Evolutionary conservation across 148 eudicot genomes (phyloP).

Genomic region (Rhododendron simsii): DNA sequence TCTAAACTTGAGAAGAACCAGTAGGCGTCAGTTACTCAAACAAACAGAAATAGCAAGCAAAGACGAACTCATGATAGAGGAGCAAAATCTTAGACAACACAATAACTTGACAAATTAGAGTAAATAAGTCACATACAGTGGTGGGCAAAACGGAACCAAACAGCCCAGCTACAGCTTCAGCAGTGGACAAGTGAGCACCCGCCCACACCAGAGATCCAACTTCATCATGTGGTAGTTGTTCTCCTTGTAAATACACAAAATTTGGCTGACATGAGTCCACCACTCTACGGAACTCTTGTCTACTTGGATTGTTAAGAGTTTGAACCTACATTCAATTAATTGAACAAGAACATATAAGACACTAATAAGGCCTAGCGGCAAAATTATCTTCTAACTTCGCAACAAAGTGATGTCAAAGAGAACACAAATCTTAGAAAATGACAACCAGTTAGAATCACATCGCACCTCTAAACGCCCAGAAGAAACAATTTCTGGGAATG

Average conservation of each 20-base stretch:
- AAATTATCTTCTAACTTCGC: not conserved
- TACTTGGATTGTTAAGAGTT: constrained; percentile 55
- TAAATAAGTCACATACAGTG: constrained; percentile 44
- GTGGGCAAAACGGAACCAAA: constrained; percentile 64
- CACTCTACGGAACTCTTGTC: constrained; percentile 52
- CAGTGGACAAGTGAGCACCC: constrained; percentile 46
- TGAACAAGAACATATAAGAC: not conserved
- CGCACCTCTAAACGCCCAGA: constrained; percentile 72
- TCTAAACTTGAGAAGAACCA: not conserved
- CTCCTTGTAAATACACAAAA: constrained; percentile 79
- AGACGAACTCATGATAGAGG: not conserved
- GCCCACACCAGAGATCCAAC: constrained; percentile 69
- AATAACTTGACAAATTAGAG: not conserved
- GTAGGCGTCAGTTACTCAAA: not conserved
- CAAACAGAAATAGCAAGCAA: not conserved
- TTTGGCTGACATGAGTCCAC: constrained; percentile 59
- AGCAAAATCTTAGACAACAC: not conserved
- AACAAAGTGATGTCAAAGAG: not conserved
- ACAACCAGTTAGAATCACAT: not conserved
- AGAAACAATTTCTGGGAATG: constrained; percentile 65
- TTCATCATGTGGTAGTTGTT: constrained; percentile 54
- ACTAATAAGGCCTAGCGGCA: not conserved
- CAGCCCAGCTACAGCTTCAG: constrained; percentile 48
- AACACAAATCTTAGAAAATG: not conserved
- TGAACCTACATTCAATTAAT: constrained; percentile 46